Base-by-base conservation (phyloP, 495 filamentous ascomycete genomes). In the Penicillium arizonense region DNA sequence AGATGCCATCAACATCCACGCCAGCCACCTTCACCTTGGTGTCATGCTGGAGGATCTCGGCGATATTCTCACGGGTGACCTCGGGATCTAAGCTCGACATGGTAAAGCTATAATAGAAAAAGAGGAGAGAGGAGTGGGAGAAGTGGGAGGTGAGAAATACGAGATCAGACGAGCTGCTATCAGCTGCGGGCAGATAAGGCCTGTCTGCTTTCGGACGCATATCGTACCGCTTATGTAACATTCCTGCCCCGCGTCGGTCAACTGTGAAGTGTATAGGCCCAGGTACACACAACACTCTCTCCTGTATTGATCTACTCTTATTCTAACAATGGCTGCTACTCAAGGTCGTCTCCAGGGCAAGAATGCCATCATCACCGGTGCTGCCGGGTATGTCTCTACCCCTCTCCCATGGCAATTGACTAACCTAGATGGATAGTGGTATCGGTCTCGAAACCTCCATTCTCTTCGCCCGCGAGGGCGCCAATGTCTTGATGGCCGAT, bases 391-490 rank as follows among this genome's bases (percentile, higher is more conserved):
- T 65, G 85, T 78, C 1, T 13, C 13, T 80, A 14, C 18, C 11
- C 37, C 18, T 40, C 5, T 8, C 36, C 10, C 13, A 53, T 20
- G 14, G 2, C 30, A 40, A 50, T 55, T 42, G 34, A 43, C 32
- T 46, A 7, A 30, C 20, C 32, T 18, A 24, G 33, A 53, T 5
- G 23, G 12, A 42, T 54, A 96, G 92, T 52, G 94, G 94, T 52
- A 98, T 98, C 57, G 93, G 93, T 52, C 88, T 97, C 32, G 91
- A 97, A 72, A 97, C 93, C 9, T 82, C 81, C 33, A 90, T 97
- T 57, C 87, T 97, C 44, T 94, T 97, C 63, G 85, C 84, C 41
- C 86, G 87, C 54, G 92, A 97, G 74, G 93, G 91, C 50, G 93
- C 89, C 62, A 85, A 80, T 24, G 87, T 97, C 34, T 69, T 97